phyloP scores from a whole-genome alignment of 1,284 basidiomycete species.

The Puccinia horiana region DNA sequence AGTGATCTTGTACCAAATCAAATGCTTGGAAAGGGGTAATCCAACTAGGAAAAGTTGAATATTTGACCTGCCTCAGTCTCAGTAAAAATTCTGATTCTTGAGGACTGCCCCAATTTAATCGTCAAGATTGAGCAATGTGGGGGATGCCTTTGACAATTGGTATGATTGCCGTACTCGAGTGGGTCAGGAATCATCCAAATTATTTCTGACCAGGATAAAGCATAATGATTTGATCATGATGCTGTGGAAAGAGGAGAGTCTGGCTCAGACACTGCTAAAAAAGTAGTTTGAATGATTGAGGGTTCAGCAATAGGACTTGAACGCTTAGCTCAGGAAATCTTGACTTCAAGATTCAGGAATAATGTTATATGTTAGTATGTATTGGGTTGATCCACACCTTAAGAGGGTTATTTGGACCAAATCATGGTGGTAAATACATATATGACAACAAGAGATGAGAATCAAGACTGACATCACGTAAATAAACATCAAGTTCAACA shows the following conservation, averaged over 20 bases:
- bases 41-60: slow-evolving; percentile 75
- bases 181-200: too few relatives aligned
- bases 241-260: too few relatives aligned
- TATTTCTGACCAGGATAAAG: too few relatives aligned
- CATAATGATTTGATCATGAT: too few relatives aligned
- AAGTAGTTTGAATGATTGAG: slow-evolving; percentile 82
- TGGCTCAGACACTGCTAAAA: too few relatives aligned
- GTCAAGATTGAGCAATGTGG: slow-evolving; percentile 72
- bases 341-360: slow-evolving; percentile 75
- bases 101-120: slow-evolving; percentile 89
- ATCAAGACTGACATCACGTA: slow-evolving; percentile 87
- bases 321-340: slow-evolving; percentile 89
- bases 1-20: slow-evolving; percentile 72
- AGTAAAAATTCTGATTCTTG: slow-evolving; percentile 88
- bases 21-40: slow-evolving; percentile 64
- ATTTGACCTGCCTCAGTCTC: slow-evolving; percentile 91
- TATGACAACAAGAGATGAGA: neutral
- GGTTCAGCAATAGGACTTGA: slow-evolving; percentile 92
- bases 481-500: slow-evolving; percentile 96
- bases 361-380: slow-evolving; percentile 69
- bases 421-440: slow-evolving; percentile 1
- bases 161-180: slow-evolving; percentile 80
- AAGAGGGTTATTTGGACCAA: slow-evolving; percentile 4
- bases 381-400: slow-evolving; percentile 89
- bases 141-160: slow-evolving; percentile 79